phyloP scores from a whole-genome alignment of 2,329 filamentous ascomycete genomes.

The Fusarium secorum region DNA sequence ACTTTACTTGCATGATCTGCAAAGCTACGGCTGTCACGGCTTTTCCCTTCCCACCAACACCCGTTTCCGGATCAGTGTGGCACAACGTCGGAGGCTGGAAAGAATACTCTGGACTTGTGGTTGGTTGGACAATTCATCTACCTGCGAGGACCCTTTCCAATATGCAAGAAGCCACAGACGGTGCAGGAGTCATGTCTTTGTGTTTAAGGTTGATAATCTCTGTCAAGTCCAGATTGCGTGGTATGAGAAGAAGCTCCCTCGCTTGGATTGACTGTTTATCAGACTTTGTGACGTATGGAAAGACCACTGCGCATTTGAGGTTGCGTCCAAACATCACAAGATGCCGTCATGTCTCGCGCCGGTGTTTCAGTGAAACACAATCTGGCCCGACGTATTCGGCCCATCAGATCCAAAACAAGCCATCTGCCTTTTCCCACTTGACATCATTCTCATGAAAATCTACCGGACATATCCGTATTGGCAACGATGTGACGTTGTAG shows the following conservation, averaged over 20 bases:
- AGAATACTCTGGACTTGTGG: conserved; percentile 13
- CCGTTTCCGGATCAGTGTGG: conserved; percentile 14
- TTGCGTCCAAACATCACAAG: not conserved
- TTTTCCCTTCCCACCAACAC: conserved; percentile 7
- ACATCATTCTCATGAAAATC: conserved; percentile 16
- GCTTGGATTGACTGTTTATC: conserved; percentile 12
- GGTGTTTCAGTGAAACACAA: conserved; percentile 30
- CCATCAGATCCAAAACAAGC: conserved; percentile 5
- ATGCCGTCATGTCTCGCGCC: conserved; percentile 38
- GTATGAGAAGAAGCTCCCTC: conserved; percentile 17
- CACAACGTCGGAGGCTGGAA: conserved; percentile 16
- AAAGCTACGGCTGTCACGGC: conserved; percentile 21
- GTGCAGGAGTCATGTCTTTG: not conserved
- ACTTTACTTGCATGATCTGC: conserved; percentile 9
- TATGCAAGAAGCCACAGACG: not conserved
- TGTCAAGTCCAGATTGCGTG: not conserved
- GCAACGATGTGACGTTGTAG: conserved; percentile 5
- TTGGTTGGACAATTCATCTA: conserved; percentile 24
- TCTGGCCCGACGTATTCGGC: conserved; percentile 4
- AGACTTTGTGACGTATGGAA: conserved; percentile 26
- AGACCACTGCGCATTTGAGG: not conserved
- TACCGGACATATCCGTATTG: not conserved
- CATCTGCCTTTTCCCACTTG: conserved; percentile 5
- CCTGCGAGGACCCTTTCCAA: not conserved
- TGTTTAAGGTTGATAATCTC: not conserved